Base-by-base conservation (phyloP, 768 basidiomycete genomes). In the Hygrophoropsis aurantiaca region DNA sequence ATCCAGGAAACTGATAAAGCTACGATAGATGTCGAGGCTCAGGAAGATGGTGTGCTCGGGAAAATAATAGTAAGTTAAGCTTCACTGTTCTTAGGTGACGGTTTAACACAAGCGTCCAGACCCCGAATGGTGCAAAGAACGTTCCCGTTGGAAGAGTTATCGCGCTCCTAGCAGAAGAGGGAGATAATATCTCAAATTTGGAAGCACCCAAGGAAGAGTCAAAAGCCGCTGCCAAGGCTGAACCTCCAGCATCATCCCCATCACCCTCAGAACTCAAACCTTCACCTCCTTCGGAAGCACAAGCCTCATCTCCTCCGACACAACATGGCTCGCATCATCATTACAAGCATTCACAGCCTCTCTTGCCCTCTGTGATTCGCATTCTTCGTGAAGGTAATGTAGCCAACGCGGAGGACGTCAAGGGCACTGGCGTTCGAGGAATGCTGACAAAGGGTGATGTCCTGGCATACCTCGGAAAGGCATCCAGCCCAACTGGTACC, bases 371-470 rank as follows among this genome's bases (percentile, higher is more conserved):
- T 26, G 95, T 98, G 2, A 68, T 83, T 35, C 87, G 94, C 46
- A 75, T 95, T 13, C 66, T 79, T n/a, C 77, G 88, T 50, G 66
- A 89, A 58, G 58, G 64, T 30, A 70, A 67, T 41, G 71, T 93
- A 52, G 57, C 71, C 5, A 75, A 85, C 51, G 69, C 80, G 19
- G 79, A 80, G 42, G 72, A 74, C 46, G 88, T 99, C 62, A 86
- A 85, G 52, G 94, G 89, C 5, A 95, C 93, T 2, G 95, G 95
- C 40, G 74, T 90, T 43, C 79, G 89, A 30, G 95, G 97, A 11
- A 94, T 94, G 87, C 66, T 98, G 50, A 98, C 94, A 40, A 97
- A 97, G 66, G 97, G 97, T 10, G 95, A 99, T 61, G 85, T 98
- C 1, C 77, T 99, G 23, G 72, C 90, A 3, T 84, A 82, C 67